Evolutionary conservation across 2,329 filamentous ascomycete species (phyloP).

Genomic region (Zopfia rhizophila): DNA sequence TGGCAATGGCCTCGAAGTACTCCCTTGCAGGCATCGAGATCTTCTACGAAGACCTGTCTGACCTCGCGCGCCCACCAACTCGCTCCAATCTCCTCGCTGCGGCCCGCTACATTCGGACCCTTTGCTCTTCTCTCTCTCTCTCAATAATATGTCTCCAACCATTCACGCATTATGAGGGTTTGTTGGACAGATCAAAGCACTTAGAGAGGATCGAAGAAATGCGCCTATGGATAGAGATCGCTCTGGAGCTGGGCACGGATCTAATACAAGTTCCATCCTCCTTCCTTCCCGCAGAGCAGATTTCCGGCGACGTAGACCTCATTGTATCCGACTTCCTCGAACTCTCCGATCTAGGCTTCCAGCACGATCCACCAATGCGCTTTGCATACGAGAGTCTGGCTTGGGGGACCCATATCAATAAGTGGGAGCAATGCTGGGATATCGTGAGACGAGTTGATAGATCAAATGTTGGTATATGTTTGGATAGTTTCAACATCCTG

Average conservation of each 20-base stretch:
- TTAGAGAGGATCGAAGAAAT: conserved; percentile 69
- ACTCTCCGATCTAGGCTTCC: conserved; percentile 73
- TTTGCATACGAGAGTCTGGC: conserved; percentile 80
- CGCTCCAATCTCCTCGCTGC: conserved; percentile 65
- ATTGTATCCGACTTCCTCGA: conserved; percentile 71
- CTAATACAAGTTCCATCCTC: conserved; percentile 79
- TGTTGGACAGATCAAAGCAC: conserved; percentile 71
- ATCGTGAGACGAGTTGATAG: conserved; percentile 72
- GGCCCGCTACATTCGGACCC: conserved; percentile 64
- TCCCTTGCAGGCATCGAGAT: conserved; percentile 78
- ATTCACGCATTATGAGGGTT: conserved; percentile 81
- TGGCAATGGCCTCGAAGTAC: conserved; percentile 72
- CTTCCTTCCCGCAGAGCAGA: conserved; percentile 67
- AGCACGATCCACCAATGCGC: conserved; percentile 66
- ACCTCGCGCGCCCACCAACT: conserved; percentile 62
- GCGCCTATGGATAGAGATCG: conserved; percentile 75
- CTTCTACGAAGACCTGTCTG: conserved; percentile 79
- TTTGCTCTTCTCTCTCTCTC: conserved; percentile 68
- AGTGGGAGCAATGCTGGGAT: conserved; percentile 78
- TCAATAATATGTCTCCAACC: conserved; percentile 76
- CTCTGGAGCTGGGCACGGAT: conserved; percentile 72
- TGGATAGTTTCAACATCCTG: conserved; percentile 83
- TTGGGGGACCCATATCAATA: conserved; percentile 76
- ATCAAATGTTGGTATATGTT: conserved; percentile 78
- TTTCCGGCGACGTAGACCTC: conserved; percentile 63